Percentiles rank a stretch among this genome's conserved stretches.
These are phyloP conservation scores for Colletotrichum liaoningense DNA, from an alignment of 2,329 filamentous ascomycete genomes.

Conservation along the genomic window DNA sequence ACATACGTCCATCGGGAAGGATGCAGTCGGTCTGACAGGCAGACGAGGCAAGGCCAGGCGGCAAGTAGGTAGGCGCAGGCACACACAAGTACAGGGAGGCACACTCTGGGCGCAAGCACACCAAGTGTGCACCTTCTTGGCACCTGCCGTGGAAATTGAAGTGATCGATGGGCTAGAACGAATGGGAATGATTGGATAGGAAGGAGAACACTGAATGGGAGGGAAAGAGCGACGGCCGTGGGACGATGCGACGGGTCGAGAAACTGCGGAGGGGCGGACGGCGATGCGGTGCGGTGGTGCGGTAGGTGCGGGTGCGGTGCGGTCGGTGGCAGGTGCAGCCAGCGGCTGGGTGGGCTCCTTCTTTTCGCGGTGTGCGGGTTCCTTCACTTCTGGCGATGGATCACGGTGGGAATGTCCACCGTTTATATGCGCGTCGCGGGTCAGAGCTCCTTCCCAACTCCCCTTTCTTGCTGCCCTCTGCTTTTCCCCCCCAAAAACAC, in stretches of 20 bases:
- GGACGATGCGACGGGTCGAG: background rate
- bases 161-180: background rate
- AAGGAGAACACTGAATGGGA: background rate
- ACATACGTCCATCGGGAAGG: background rate
- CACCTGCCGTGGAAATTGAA: background rate
- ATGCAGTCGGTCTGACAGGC: background rate
- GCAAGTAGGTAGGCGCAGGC: background rate
- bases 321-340: conserved; percentile 21
- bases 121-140: background rate
- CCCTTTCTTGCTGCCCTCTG: conserved; percentile 12
- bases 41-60: background rate
- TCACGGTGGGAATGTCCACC: conserved; percentile 54
- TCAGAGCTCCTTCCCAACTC: conserved; percentile 36
- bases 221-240: background rate
- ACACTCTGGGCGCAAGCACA: background rate
- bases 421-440: conserved; percentile 61
- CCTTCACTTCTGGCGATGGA: conserved; percentile 31
- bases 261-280: background rate
- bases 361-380: conserved; percentile 17
- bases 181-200: background rate
- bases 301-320: background rate
- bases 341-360: conserved; percentile 11
- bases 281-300: background rate
- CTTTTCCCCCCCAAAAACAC: conserved; percentile 9
- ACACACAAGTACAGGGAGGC: background rate